Evolutionary conservation across 2,329 filamentous ascomycete genomes (phyloP).

Genomic region (Cladorrhinum sp.): DNA sequence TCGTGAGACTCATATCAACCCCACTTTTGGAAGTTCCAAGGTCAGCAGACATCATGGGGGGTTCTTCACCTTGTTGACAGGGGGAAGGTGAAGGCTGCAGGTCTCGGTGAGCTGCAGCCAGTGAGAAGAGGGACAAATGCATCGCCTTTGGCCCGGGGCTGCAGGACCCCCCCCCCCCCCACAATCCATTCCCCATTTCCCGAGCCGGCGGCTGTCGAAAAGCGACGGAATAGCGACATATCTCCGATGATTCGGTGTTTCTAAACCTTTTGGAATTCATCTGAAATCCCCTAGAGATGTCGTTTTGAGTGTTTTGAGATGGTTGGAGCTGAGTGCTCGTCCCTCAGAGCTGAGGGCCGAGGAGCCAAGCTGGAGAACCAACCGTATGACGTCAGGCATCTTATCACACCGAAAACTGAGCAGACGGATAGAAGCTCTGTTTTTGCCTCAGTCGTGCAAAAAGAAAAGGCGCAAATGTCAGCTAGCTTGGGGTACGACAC

Average conservation of each 20-base stretch:
- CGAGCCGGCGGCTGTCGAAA: conserved; percentile 11
- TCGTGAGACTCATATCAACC: conserved; percentile 5
- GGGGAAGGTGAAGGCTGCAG: background rate
- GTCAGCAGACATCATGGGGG: background rate
- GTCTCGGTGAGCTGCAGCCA: background rate
- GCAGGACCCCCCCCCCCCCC: too few species aligned
- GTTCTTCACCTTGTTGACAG: background rate
- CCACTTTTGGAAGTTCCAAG: conserved; percentile 7
- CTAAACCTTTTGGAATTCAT: too few species aligned
- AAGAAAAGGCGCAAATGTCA: background rate
- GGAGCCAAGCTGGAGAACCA: background rate
- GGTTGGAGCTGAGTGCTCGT: too few species aligned
- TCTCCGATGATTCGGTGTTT: background rate
- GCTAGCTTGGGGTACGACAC: background rate
- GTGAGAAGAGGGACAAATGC: background rate
- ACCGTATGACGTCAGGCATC: background rate
- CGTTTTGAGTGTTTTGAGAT: too few species aligned
- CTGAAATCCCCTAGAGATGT: too few species aligned
- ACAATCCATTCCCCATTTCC: background rate
- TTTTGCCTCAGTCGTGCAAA: background rate
- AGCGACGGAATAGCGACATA: conserved; percentile 9
- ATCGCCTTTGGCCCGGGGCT: background rate
- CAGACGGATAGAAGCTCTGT: background rate
- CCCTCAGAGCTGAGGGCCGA: background rate
- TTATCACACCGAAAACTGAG: too few species aligned